Evolutionary conservation across 2,329 filamentous ascomycete genomes (phyloP).

Genomic region (Rutstroemia sydowiana): DNA sequence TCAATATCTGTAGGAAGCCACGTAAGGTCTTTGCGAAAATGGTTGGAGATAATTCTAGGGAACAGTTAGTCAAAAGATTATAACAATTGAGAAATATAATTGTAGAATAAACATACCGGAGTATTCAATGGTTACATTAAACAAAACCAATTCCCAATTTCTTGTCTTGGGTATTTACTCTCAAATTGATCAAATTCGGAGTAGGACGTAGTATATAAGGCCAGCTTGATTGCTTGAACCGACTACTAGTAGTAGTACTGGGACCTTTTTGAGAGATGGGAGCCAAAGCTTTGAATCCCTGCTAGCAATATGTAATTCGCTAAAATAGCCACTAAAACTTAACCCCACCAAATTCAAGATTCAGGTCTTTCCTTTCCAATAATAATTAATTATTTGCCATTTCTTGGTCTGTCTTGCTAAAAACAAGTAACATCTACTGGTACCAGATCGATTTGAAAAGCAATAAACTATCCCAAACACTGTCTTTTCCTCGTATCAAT

Average conservation of each 20-base stretch:
- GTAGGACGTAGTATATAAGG: no score
- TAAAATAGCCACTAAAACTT: constrained; percentile 20
- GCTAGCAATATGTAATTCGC: constrained; percentile 19
- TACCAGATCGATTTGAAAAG: no score
- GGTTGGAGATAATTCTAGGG: constrained; percentile 10
- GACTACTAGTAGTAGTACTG: background rate
- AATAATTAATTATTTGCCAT: background rate
- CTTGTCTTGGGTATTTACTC: constrained; percentile 10
- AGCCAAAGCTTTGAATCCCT: constrained; percentile 7
- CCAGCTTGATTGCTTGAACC: constrained; percentile 28
- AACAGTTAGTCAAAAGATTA: background rate
- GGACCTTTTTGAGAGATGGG: constrained; percentile 13
- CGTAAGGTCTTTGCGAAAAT: constrained; percentile 11
- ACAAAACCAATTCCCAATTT: no score
- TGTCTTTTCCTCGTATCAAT: constrained; percentile 25
- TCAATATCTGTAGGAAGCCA: constrained; percentile 10
- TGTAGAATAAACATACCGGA: no score
- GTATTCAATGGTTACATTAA: no score
- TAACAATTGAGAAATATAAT: background rate
- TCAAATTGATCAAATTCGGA: background rate
- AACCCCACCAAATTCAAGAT: constrained; percentile 21
- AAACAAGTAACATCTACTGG: no score
- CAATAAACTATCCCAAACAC: no score
- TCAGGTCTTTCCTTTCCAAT: constrained; percentile 13
- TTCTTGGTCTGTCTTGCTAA: no score